These are phyloP conservation scores for Hysterium pulicare DNA, from an alignment of 2,329 filamentous ascomycete genomes.

Conservation along the genomic window DNA sequence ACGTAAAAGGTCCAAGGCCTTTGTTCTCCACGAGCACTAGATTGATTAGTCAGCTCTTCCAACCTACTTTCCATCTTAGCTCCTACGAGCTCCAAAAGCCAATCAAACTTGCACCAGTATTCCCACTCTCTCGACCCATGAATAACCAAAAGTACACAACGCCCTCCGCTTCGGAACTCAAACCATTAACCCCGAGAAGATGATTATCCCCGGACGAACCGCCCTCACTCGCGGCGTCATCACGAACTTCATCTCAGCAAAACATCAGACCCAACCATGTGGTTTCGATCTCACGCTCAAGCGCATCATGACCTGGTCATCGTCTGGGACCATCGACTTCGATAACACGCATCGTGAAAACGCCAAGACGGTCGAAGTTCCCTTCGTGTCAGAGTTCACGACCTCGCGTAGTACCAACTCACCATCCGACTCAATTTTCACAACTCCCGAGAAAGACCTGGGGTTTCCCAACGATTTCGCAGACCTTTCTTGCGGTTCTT, in stretches of 20 bases:
- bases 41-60: no score
- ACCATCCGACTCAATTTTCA: background rate
- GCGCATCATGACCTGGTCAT: slow-evolving; percentile 15
- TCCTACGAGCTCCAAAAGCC: no score
- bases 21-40: no score
- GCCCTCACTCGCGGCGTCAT: slow-evolving; percentile 6
- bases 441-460: background rate
- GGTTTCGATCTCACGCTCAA: slow-evolving; percentile 22
- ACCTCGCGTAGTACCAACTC: background rate
- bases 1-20: no score
- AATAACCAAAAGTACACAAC: no score
- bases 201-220: slow-evolving; percentile 12
- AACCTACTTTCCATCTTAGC: no score
- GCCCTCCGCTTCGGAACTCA: background rate
- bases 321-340: slow-evolving; percentile 15
- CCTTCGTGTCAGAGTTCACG: background rate
- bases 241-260: slow-evolving; percentile 4
- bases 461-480: background rate
- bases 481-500: slow-evolving; percentile 24
- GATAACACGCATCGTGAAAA: slow-evolving; percentile 11
- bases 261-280: slow-evolving; percentile 16
- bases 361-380: slow-evolving; percentile 1
- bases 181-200: background rate
- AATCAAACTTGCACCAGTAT: no score
- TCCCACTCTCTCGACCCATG: no score